Evolutionary conservation across 768 basidiomycete genomes (phyloP).

Genomic region (Auriculariales sp.): DNA sequence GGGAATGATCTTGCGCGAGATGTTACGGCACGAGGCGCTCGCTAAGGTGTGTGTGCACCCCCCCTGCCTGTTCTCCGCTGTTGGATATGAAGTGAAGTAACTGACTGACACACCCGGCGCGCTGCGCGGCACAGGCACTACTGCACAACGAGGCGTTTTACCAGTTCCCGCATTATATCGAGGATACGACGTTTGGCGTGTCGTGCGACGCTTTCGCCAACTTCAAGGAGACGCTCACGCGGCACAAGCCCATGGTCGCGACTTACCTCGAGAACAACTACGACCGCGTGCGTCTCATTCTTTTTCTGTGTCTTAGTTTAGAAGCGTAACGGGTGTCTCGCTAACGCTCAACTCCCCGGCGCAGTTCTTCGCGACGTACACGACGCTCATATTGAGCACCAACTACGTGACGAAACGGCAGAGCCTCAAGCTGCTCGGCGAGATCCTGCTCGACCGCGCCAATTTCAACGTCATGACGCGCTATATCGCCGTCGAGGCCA

Average conservation of each 20-base stretch:
- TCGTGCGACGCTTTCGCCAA: constrained; percentile 97
- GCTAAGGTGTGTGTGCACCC: too few species aligned
- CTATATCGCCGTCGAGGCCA: constrained; percentile 89
- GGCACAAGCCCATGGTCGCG: constrained; percentile 97
- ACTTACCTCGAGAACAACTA: constrained; percentile 95
- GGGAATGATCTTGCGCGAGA: constrained; percentile 94
- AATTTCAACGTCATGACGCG: constrained; percentile 98
- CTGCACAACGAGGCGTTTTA: constrained; percentile 57
- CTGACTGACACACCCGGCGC: neutral
- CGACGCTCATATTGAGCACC: constrained; percentile 76
- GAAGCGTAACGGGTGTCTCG: neutral
- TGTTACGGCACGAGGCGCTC: constrained; percentile 85
- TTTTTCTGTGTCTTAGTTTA: neutral
- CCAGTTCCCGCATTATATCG: constrained; percentile 90
- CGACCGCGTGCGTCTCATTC: constrained; percentile 52
- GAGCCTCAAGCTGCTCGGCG: constrained; percentile 92
- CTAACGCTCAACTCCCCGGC: neutral
- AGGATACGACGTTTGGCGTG: constrained; percentile 93
- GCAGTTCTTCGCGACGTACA: constrained; percentile 93
- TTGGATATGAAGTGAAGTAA: constrained; percentile 83
- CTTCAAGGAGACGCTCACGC: constrained; percentile 91
- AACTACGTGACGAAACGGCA: constrained; percentile 99
- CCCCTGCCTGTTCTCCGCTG: too few species aligned
- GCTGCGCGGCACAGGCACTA: neutral
- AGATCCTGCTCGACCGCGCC: constrained; percentile 92